Base-by-base conservation (phyloP, 2,329 filamentous ascomycete species). In the Verticillium zaregamsianum region DNA sequence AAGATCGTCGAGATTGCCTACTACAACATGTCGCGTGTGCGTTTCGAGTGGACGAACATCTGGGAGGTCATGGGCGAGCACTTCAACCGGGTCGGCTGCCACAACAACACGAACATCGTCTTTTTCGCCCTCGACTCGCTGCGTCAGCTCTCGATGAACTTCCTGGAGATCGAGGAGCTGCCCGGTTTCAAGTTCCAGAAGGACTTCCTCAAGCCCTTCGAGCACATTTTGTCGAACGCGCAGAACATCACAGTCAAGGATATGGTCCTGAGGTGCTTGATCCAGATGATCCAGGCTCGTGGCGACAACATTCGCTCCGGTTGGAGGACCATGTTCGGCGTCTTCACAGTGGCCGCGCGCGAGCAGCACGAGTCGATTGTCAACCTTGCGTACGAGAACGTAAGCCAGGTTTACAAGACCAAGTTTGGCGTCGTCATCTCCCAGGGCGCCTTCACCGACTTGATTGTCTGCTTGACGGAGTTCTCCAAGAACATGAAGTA, bases 151-250 rank as follows among this genome's bases (percentile, higher is more conserved):
- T 97, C 94, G 0, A 98, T 99, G 93, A 90, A 93, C 20, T 99
- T 99, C 73, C 91, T 99, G 90, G 95, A 99, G 76, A 93, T 98
- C 64, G 95, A 97, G 73, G 95, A 99, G 74, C 78, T 99, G 68
- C 92, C 95, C 1, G 95, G 96, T 70, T 99, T 99, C 85, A 98
- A 98, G 75, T 99, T 99, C 72, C 95, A 99, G 70, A 99, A 99
- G 74, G 94, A 99, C 73, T 99, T 99, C 74, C 79, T 99, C 60
- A 98, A 97, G 76, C 95, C 96, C 0, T 99, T 99, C 69, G 94
- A 99, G 78, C 92, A 98, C 74, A 93, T 99, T 68, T 92, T 99
- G 79, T 89, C 91, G 62, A 98, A 99, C 73, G 95, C 93, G 52
- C 92, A 83, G 66, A 92, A 95, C 65, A 88, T 97, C 20, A 88